Evolutionary conservation across 2,329 filamentous ascomycete genomes (phyloP).

Genomic region (Trichoderma koningii): DNA sequence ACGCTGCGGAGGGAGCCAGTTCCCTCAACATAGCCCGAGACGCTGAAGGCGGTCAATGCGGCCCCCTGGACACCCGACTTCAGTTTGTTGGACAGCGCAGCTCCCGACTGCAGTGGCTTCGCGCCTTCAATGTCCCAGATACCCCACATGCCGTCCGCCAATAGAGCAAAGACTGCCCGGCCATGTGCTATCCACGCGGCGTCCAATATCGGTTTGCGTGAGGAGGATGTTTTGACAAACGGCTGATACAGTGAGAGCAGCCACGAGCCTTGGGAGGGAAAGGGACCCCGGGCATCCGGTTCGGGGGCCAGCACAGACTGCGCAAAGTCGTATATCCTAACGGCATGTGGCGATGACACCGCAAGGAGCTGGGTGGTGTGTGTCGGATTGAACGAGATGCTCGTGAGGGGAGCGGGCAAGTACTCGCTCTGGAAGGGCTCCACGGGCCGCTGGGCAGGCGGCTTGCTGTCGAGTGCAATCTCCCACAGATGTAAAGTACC

Average conservation of each 20-base stretch:
- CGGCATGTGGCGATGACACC: slow-evolving; percentile 57
- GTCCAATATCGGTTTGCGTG: slow-evolving; percentile 62
- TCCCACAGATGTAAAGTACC: slow-evolving; percentile 62
- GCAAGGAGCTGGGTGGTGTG: slow-evolving; percentile 60
- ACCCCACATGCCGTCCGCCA: slow-evolving; percentile 67
- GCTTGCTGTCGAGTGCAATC: slow-evolving; percentile 50
- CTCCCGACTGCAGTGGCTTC: slow-evolving; percentile 47
- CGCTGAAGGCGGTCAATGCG: slow-evolving; percentile 59
- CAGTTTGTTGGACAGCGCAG: slow-evolving; percentile 52
- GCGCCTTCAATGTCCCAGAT: slow-evolving; percentile 67
- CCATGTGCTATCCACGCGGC: slow-evolving; percentile 64
- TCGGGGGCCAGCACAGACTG: slow-evolving; percentile 55
- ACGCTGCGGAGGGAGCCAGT: slow-evolving; percentile 55
- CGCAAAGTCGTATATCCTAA: slow-evolving; percentile 64
- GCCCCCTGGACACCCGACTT: slow-evolving; percentile 58
- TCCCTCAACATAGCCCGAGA: slow-evolving; percentile 62
- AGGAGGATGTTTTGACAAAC: slow-evolving; percentile 51
- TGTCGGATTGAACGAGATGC: slow-evolving; percentile 63
- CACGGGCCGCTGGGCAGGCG: slow-evolving; percentile 36
- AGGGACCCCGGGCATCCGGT: slow-evolving; percentile 52
- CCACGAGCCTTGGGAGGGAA: slow-evolving; percentile 64
- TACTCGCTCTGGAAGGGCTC: slow-evolving; percentile 63
- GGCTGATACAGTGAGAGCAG: slow-evolving; percentile 63
- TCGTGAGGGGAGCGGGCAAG: slow-evolving; percentile 55
- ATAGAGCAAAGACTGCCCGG: slow-evolving; percentile 58